Base-by-base conservation (phyloP, 495 filamentous ascomycete species). In the Talaromyces proteolyticus region DNA sequence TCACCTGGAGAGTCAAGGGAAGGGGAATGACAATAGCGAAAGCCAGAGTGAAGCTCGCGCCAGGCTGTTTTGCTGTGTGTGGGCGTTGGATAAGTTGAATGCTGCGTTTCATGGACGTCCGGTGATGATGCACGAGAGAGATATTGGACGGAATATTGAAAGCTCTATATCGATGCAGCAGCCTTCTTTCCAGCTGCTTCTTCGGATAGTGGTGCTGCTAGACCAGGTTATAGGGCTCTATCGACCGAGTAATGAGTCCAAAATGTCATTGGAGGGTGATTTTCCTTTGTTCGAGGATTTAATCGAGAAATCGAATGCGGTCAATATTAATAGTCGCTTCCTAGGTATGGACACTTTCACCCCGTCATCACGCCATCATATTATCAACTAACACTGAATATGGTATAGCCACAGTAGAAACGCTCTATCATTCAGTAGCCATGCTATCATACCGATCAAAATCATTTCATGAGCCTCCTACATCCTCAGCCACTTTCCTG, bases 351-450 rank as follows among this genome's bases (percentile, higher is more conserved):
- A 41, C 1, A 17, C 16, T n/a, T 17, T n/a, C 38, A 41, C 18
- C 38, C 2, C 10, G 12, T 41, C 38, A 6, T 17, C 18, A 7
- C 5, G 12, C 6, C n/a, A 14, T n/a, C n/a, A n/a, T n/a, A 40
- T 4, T n/a, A n/a, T 20, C n/a, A 6, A 6, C 14, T 14, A 1
- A 39, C 20, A 11, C 16, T 47, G 8, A 47, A 11, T 10, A 10
- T 20, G 23, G n/a, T 22, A 24, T 20, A 49, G 47, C 7, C 16
- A 49, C 47, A 3, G 23, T 40, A n/a, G 47, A 49, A 8, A 23
- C 26, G 3, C 24, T 49, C 47, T 88, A 91, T 55, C 82, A 88
- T 55, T 77, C 80, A 8, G 79, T 88, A 5, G 79, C 77, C 19
- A 85, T 89, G 38, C 68, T 87, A 1, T 78, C 76, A 14, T 73